Percentiles rank a stretch among this genome's conserved stretches.
Evolutionary conservation across 768 basidiomycete genomes (phyloP).

Genomic region (Boletus subcaerulescens): DNA sequence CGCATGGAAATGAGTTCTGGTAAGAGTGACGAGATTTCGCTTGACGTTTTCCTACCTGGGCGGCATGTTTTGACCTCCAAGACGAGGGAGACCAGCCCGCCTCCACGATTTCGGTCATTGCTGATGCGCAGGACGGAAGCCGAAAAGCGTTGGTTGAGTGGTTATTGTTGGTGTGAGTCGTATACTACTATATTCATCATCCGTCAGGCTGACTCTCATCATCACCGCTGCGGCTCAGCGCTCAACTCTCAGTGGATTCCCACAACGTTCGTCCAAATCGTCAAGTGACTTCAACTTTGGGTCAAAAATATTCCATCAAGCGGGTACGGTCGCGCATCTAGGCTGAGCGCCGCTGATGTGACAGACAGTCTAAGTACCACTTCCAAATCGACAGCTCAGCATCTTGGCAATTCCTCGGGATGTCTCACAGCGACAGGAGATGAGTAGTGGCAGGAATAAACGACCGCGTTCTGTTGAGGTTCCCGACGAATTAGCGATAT

Average conservation of each 20-base stretch:
- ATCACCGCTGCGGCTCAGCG: neutral
- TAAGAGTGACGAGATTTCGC: neutral
- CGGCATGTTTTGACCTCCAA: constrained; percentile 74
- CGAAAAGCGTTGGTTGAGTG: too few species aligned
- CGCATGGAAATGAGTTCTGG: neutral
- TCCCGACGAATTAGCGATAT: neutral
- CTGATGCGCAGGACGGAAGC: neutral
- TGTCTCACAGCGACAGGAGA: neutral
- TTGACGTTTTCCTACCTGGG: constrained; percentile 53
- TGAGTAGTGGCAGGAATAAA: too few species aligned
- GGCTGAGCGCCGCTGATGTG: neutral
- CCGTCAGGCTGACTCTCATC: neutral
- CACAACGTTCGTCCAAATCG: neutral
- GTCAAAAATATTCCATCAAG: neutral
- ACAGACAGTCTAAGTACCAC: neutral
- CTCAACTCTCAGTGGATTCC: neutral
- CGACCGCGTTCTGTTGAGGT: neutral
- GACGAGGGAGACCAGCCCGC: constrained; percentile 66
- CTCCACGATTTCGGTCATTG: constrained; percentile 12
- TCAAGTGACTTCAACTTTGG: neutral
- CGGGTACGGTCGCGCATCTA: neutral
- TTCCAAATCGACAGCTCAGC: neutral
- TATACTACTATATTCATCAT: too few species aligned
- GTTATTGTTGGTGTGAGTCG: neutral
- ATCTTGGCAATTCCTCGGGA: neutral